A percentile compares a stretch with the other conserved stretches of the same genome.
Conservation (phyloP, 495 filamentous ascomycete species). For the Glonium stellatum region DNA sequence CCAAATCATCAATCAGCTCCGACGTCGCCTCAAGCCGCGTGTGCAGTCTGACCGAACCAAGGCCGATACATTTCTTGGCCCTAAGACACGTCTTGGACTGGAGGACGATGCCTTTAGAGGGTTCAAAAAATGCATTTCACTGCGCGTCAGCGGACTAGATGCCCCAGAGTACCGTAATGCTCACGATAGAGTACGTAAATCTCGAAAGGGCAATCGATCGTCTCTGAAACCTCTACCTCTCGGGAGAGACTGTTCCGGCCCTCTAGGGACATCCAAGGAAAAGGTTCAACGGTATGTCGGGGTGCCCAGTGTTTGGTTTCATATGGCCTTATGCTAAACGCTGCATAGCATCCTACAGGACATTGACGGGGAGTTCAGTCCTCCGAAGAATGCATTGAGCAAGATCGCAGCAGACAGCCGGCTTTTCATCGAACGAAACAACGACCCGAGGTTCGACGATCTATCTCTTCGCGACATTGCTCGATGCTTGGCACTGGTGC, state of each 20-base stretch:
- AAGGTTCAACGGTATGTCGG: slow-evolving; percentile 26
- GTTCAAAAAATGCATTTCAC: slow-evolving; percentile 10
- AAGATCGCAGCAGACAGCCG: slow-evolving; percentile 13
- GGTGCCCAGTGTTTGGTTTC: slow-evolving; percentile 19
- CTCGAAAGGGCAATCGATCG: slow-evolving; percentile 7
- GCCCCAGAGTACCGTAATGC: slow-evolving; percentile 8
- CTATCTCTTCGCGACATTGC: slow-evolving; percentile 15
- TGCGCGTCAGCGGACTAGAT: slow-evolving; percentile 4
- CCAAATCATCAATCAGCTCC: slow-evolving; percentile 25
- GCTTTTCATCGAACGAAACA: slow-evolving; percentile 24
- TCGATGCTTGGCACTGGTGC: slow-evolving; percentile 6
- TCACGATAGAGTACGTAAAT: slow-evolving; percentile 15
- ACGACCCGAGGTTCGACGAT: slow-evolving; percentile 6
- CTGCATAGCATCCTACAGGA: slow-evolving; percentile 17
- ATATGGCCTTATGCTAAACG: slow-evolving; percentile 15
- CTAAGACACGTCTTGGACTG: slow-evolving; percentile 14
- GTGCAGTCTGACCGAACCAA: slow-evolving; percentile 1
- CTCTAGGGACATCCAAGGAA: slow-evolving; percentile 18
- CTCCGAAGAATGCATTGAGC: slow-evolving; percentile 20
- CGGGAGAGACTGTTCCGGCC: slow-evolving; percentile 9
- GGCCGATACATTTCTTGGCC: slow-evolving; percentile 7
- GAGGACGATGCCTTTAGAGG: slow-evolving; percentile 15
- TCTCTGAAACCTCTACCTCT: slow-evolving; percentile 14
- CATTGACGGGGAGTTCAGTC: slow-evolving; percentile 15
- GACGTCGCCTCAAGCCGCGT: slow-evolving; percentile 25